Conservation (phyloP, 2,329 filamentous ascomycete species). For the Lecanoromycetidae sp. region DNA sequence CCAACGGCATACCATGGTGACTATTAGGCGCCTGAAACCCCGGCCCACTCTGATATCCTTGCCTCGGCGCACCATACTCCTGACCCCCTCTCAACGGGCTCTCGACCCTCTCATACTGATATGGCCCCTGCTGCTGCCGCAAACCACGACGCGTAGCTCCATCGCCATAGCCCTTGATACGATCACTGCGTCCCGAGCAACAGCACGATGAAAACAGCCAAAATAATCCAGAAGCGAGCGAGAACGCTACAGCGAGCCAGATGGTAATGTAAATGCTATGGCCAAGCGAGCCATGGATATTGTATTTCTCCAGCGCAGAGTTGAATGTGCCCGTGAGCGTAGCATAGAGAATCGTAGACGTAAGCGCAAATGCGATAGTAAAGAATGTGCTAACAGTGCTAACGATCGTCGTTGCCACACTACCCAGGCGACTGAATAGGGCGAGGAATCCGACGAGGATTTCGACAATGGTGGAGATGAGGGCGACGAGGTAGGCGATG, state of each 20-base stretch:
- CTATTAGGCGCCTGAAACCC: slow-evolving; percentile 12
- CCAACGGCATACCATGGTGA: slow-evolving; percentile 14
- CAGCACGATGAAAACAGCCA: slow-evolving; percentile 56
- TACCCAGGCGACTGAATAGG: slow-evolving; percentile 69
- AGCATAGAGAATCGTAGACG: slow-evolving; percentile 62
- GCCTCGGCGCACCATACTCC: background rate
- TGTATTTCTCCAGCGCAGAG: slow-evolving; percentile 55
- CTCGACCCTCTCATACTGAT: slow-evolving; percentile 12
- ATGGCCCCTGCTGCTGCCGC: background rate
- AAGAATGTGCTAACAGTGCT: slow-evolving; percentile 46
- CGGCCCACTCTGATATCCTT: slow-evolving; percentile 9
- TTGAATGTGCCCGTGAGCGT: slow-evolving; percentile 59
- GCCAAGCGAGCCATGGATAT: slow-evolving; percentile 56
- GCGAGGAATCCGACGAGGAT: slow-evolving; percentile 70
- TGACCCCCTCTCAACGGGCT: slow-evolving; percentile 13
- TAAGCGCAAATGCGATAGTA: slow-evolving; percentile 53
- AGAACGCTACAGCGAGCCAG: slow-evolving; percentile 72
- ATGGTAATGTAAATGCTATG: slow-evolving; percentile 55
- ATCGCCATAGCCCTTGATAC: slow-evolving; percentile 16
- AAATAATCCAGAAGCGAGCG: slow-evolving; percentile 66
- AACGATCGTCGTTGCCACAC: slow-evolving; percentile 69
- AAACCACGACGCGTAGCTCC: background rate
- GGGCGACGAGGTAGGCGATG: slow-evolving; percentile 63
- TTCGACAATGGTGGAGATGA: slow-evolving; percentile 57
- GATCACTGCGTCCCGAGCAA: slow-evolving; percentile 16